These are phyloP conservation scores for Ustilago loliicola DNA, from an alignment of 1,284 basidiomycete genomes.

Conservation along the genomic window DNA sequence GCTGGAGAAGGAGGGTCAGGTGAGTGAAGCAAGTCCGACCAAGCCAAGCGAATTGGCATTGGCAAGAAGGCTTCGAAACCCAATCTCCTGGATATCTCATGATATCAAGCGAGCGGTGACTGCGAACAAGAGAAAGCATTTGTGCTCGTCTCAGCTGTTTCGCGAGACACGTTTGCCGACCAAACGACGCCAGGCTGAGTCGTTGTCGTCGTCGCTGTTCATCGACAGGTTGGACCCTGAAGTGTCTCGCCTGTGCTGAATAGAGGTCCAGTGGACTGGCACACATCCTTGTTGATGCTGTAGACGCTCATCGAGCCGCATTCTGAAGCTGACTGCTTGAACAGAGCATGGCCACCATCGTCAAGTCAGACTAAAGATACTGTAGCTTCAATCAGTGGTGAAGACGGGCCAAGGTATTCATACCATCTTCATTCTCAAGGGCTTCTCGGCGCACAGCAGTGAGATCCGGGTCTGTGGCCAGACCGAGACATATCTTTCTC, in stretches of 20 bases:
- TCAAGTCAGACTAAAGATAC: too few species aligned
- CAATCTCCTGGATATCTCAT: too few species aligned
- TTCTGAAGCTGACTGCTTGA: background rate
- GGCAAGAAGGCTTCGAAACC: too few species aligned
- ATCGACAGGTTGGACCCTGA: constrained; percentile 11
- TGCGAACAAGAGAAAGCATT: too few species aligned
- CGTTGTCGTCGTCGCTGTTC: background rate
- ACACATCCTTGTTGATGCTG: background rate
- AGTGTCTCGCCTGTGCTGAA: constrained; percentile 2
- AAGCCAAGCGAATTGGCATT: background rate
- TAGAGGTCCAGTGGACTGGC: background rate
- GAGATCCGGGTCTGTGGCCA: constrained; percentile 1
- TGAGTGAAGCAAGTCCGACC: background rate
- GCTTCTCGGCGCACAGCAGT: background rate
- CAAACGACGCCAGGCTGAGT: background rate
- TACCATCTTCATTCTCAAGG: background rate
- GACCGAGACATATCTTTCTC: constrained; percentile 11
- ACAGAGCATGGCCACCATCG: background rate
- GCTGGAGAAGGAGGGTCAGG: background rate
- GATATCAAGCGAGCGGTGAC: too few species aligned
- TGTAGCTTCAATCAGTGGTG: too few species aligned
- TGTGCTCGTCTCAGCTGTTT: background rate
- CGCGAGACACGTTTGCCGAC: constrained; percentile 1
- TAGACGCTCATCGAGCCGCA: background rate
- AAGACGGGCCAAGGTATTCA: background rate